These are phyloP conservation scores for Ceratocystis lukuohia DNA, from an alignment of 2,329 filamentous ascomycete species.

Conservation along the genomic window DNA sequence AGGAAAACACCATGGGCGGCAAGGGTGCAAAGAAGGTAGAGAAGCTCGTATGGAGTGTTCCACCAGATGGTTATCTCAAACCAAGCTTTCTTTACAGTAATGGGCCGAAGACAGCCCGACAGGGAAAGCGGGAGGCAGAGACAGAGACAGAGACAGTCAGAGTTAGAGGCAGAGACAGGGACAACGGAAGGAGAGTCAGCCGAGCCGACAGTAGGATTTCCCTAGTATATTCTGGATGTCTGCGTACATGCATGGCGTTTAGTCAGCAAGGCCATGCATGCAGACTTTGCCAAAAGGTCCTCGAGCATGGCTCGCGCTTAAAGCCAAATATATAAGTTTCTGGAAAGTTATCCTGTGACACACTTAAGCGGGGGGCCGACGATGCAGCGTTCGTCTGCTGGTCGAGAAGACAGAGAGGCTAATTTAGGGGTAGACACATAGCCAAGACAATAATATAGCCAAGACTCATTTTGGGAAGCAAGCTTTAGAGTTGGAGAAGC, in stretches of 20 bases:
- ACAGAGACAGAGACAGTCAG: not conserved
- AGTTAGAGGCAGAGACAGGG: not conserved
- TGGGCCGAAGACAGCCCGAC: not conserved
- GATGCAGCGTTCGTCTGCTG: not conserved
- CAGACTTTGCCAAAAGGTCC: not conserved
- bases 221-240: not conserved
- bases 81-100: slow-evolving; percentile 8
- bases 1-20: not conserved
- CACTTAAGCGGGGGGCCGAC: not conserved
- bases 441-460: no score
- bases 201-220: not conserved
- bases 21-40: not conserved
- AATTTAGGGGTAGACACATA: not conserved
- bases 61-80: not conserved
- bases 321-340: not conserved
- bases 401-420: not conserved
- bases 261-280: not conserved
- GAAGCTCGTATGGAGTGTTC: not conserved
- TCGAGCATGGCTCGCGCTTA: not conserved
- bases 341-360: slow-evolving; percentile 1
- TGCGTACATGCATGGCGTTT: not conserved
- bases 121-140: not conserved
- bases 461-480: not conserved
- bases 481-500: not conserved
- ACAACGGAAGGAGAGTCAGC: not conserved